Percentiles rank a stretch among this genome's conserved stretches.
These are phyloP conservation scores for Xylariaceae sp. DNA, from an alignment of 2,329 filamentous ascomycete species.

Conservation along the genomic window DNA sequence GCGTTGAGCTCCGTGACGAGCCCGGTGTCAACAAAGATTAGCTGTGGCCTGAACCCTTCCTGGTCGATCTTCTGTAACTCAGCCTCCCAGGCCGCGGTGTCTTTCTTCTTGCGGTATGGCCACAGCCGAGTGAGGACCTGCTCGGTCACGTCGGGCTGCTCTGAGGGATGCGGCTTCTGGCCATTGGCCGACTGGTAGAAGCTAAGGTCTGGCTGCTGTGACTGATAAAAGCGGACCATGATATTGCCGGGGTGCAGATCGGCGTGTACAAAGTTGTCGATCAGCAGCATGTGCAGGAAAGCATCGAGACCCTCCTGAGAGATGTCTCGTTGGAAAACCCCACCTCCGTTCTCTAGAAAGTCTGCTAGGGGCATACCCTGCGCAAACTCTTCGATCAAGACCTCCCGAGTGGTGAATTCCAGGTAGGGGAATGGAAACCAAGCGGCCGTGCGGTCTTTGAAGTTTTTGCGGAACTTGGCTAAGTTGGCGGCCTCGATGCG, in stretches of 20 bases:
- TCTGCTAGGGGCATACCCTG: constrained; percentile 89
- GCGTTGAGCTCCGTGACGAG: constrained; percentile 92
- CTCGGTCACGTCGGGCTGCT: constrained; percentile 75
- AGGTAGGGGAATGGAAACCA: constrained; percentile 96
- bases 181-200: constrained; percentile 44
- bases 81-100: constrained; percentile 70
- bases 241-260: constrained; percentile 98
- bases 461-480: constrained; percentile 84
- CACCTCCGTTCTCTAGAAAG: constrained; percentile 89
- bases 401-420: constrained; percentile 88
- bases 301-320: constrained; percentile 93
- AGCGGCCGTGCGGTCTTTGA: constrained; percentile 85
- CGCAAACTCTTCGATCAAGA: constrained; percentile 93
- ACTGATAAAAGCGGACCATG: constrained; percentile 97
- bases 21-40: constrained; percentile 97
- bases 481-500: constrained; percentile 94
- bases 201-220: constrained; percentile 69
- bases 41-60: constrained; percentile 89
- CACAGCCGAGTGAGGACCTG: constrained; percentile 79
- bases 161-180: constrained; percentile 27
- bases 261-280: constrained; percentile 97
- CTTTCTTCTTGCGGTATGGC: constrained; percentile 65
- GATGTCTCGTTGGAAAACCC: constrained; percentile 91
- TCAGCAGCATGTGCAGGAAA: constrained; percentile 92
- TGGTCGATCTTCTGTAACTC: constrained; percentile 77